These are phyloP conservation scores for Adiantum capillusveneris DNA, from an alignment of 75 land plant genomes.

Conservation along the genomic window DNA sequence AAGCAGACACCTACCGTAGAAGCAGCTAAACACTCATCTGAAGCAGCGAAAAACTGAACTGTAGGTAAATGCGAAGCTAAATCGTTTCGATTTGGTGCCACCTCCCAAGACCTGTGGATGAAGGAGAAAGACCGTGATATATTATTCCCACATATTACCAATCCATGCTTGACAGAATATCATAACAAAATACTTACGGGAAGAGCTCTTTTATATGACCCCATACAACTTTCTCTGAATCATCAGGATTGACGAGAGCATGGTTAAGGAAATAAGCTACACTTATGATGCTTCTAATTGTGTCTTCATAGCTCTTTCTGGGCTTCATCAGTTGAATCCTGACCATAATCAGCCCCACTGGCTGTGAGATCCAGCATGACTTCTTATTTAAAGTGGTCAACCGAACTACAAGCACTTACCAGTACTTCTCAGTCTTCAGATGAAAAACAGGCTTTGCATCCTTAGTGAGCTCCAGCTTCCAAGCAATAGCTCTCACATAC, in stretches of 20 bases:
- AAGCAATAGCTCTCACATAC: conserved; percentile 1
- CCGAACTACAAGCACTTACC: not conserved
- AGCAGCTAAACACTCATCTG: not conserved
- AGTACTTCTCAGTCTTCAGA: conserved; percentile 6
- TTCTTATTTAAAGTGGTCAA: not conserved
- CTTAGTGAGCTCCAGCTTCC: not conserved
- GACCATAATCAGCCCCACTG: not conserved
- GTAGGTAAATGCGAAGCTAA: not conserved
- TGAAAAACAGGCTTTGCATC: conserved; percentile 2
- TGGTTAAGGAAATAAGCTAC: conserved; percentile 40
- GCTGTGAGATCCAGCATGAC: not conserved
- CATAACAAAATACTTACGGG: conserved; percentile 38
- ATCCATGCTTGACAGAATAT: too few species aligned
- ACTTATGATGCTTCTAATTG: conserved; percentile 32
- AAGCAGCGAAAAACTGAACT: not conserved
- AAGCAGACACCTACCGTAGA: not conserved
- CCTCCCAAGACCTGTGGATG: conserved; percentile 4
- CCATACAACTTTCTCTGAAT: conserved; percentile 37
- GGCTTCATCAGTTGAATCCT: conserved; percentile 48
- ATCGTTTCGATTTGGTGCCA: conserved; percentile 1
- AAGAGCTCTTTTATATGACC: conserved; percentile 33
- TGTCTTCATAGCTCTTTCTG: conserved; percentile 41
- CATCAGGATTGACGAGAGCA: conserved; percentile 25
- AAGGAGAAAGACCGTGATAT: not conserved
- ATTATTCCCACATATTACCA: not conserved